These are phyloP conservation scores for Kandelia obovata DNA, from an alignment of 345 rosid genomes.

Conservation along the genomic window DNA sequence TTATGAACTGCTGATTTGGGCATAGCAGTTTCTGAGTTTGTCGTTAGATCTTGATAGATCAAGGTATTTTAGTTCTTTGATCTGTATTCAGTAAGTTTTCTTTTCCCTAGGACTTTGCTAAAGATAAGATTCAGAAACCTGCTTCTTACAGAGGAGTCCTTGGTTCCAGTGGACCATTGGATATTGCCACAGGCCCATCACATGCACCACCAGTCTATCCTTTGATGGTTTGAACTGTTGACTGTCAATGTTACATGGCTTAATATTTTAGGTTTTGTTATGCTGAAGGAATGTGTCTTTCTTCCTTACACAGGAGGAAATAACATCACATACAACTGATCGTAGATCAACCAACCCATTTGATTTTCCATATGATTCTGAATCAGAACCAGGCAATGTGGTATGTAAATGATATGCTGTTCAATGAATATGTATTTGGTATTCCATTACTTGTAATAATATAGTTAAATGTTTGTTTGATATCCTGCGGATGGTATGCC, in stretches of 20 bases:
- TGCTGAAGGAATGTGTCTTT: conserved; percentile 10
- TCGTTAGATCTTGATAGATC: conserved; percentile 11
- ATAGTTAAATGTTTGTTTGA: background rate
- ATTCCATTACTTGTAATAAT: background rate
- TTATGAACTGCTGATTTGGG: conserved; percentile 35
- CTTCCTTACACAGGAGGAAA: conserved; percentile 44
- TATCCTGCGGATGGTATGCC: too few relatives aligned
- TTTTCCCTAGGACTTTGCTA: conserved; percentile 33
- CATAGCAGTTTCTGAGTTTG: conserved; percentile 42
- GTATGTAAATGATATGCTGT: conserved; percentile 34
- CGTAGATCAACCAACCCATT: conserved; percentile 76
- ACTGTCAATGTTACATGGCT: background rate
- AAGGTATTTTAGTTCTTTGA: conserved; percentile 7
- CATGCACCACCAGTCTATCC: conserved; percentile 36
- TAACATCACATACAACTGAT: conserved; percentile 32
- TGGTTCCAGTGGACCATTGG: conserved; percentile 28
- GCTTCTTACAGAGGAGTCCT: conserved; percentile 24
- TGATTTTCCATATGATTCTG: conserved; percentile 78
- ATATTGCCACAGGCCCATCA: conserved; percentile 30
- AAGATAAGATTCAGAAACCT: conserved; percentile 32
- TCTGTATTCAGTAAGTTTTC: conserved; percentile 21
- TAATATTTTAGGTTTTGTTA: background rate
- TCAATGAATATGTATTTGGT: background rate
- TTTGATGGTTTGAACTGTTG: conserved; percentile 36
- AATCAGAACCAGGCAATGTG: conserved; percentile 51